phyloP scores from a whole-genome alignment of 768 basidiomycete genomes.

The Pulveroboletus sp. region DNA sequence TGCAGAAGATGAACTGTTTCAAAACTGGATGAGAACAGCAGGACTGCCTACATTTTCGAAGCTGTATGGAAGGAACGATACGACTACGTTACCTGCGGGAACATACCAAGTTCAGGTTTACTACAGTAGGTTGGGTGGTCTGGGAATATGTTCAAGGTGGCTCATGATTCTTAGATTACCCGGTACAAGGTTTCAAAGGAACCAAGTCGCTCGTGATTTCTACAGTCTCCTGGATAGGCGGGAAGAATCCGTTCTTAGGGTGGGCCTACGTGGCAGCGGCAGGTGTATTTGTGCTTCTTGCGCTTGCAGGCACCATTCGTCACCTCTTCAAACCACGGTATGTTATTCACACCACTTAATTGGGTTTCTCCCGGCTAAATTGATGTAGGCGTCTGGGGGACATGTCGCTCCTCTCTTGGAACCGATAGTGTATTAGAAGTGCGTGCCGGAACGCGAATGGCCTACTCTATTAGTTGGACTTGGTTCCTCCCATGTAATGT shows the following conservation, averaged over 20 bases:
- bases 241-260: slow-evolving; percentile 97
- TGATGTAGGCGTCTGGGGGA: slow-evolving; percentile 71
- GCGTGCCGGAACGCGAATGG: background rate
- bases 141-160: background rate
- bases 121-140: slow-evolving; percentile 54
- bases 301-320: slow-evolving; percentile 82
- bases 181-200: slow-evolving; percentile 85
- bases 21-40: slow-evolving; percentile 99
- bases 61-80: slow-evolving; percentile 89
- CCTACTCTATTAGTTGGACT: slow-evolving; percentile 22
- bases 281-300: slow-evolving; percentile 82
- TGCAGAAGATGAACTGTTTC: slow-evolving; percentile 83
- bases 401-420: slow-evolving; percentile 87
- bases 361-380: background rate
- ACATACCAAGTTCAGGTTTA: slow-evolving; percentile 72
- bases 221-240: slow-evolving; percentile 98
- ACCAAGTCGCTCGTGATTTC: slow-evolving; percentile 97
- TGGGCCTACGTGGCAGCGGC: slow-evolving; percentile 96
- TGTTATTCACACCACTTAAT: slow-evolving; percentile 13
- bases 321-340: slow-evolving; percentile 93
- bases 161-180: slow-evolving; percentile 67
- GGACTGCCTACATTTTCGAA: slow-evolving; percentile 97
- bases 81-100: slow-evolving; percentile 66
- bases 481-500: slow-evolving; percentile 22
- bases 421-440: slow-evolving; percentile 39